Conservation (phyloP, 805 yeast species). For the Zygoascus bituminiphila region DNA sequence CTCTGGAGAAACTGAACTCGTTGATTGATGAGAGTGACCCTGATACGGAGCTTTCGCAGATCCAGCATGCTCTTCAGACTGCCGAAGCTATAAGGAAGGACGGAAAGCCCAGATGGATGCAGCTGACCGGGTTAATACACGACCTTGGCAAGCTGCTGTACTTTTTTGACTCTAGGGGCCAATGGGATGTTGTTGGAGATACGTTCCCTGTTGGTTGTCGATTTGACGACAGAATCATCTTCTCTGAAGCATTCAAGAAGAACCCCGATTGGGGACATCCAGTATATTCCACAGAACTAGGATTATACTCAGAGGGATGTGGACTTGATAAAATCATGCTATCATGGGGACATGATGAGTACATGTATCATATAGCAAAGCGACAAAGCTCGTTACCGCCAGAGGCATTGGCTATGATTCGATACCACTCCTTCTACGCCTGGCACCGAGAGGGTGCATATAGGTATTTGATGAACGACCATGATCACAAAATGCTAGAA, state of each 20-base stretch:
- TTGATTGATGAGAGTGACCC: conserved; percentile 67
- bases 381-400: conserved; percentile 53
- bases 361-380: conserved; percentile 66
- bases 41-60: conserved; percentile 65
- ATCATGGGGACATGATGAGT: conserved; percentile 76
- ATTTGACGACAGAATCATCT: conserved; percentile 53
- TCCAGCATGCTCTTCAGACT: conserved; percentile 67
- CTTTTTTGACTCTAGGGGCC: conserved; percentile 64
- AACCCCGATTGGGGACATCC: conserved; percentile 60
- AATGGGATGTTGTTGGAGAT: conserved; percentile 78
- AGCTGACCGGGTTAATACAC: conserved; percentile 62
- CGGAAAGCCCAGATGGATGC: conserved; percentile 68
- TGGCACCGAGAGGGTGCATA: conserved; percentile 70
- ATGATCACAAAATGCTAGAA: conserved; percentile 50
- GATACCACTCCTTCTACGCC: conserved; percentile 69
- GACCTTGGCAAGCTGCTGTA: conserved; percentile 66
- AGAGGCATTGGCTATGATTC: conserved; percentile 63
- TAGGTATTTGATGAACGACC: conserved; percentile 52
- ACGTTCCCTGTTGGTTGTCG: conserved; percentile 71
- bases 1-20: conserved; percentile 52
- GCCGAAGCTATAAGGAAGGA: conserved; percentile 67
- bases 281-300: conserved; percentile 55
- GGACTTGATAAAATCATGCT: conserved; percentile 64
- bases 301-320: conserved; percentile 55
- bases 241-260: conserved; percentile 45